Percentiles rank a stretch among this genome's conserved stretches.
These are phyloP conservation scores for Handroanthus guayacan DNA, from an alignment of 257 asterid species.

Conservation along the genomic window DNA sequence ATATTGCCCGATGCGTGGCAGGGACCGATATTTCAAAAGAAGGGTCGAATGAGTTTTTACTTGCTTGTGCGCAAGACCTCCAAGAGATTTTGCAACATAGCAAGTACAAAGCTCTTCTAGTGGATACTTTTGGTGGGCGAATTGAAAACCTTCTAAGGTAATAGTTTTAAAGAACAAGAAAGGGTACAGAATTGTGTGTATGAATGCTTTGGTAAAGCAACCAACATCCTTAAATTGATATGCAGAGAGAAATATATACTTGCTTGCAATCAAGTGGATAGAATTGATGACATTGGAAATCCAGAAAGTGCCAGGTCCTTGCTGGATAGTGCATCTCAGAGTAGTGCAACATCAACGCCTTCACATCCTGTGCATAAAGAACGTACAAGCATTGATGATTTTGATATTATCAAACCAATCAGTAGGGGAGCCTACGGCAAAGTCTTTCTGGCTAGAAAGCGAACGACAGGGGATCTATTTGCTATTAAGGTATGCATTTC, in stretches of 20 bases:
- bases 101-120: constrained; percentile 82
- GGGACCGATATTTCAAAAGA: constrained; percentile 71
- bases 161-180: constrained; percentile 34
- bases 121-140: constrained; percentile 90
- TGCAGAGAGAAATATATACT: constrained; percentile 89
- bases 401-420: constrained; percentile 89
- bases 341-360: constrained; percentile 83
- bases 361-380: constrained; percentile 74
- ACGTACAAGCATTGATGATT: constrained; percentile 85
- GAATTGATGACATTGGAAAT: constrained; percentile 54
- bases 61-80: constrained; percentile 86
- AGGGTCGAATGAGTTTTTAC: constrained; percentile 76
- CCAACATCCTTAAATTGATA: constrained; percentile 43
- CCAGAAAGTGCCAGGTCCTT: constrained; percentile 66
- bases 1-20: constrained; percentile 86
- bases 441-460: constrained; percentile 89
- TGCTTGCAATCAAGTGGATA: constrained; percentile 78
- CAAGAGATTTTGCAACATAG: constrained; percentile 75
- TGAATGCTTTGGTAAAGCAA: constrained; percentile 32
- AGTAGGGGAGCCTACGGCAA: constrained; percentile 97
- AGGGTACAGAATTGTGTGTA: constrained; percentile 14
- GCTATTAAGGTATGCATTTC: constrained; percentile 80
- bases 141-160: constrained; percentile 91
- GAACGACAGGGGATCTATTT: constrained; percentile 92
- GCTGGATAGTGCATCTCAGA: constrained; percentile 74